These are phyloP conservation scores for Backusella tarrabulga DNA, from an alignment of 192 early-diverging fungal species.

Conservation along the genomic window DNA sequence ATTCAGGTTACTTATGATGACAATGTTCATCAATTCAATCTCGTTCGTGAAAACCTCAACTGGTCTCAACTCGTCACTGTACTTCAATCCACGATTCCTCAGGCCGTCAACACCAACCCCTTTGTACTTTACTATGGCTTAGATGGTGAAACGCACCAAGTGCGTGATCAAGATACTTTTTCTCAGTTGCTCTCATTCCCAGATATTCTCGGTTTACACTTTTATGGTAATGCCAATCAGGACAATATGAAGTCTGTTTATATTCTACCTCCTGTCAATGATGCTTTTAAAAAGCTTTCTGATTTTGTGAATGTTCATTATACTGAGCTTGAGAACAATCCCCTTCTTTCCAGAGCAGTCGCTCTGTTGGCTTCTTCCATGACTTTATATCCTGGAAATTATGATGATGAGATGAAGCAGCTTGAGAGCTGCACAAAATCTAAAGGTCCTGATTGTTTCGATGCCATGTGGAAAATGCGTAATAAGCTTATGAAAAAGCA, in stretches of 20 bases:
- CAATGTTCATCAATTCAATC: constrained; percentile 2
- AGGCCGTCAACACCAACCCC: not conserved
- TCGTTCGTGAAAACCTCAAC: not conserved
- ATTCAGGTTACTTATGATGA: not conserved
- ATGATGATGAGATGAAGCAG: not conserved
- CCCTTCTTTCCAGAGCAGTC: not conserved
- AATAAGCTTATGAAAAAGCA: not conserved
- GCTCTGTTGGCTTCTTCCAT: not conserved
- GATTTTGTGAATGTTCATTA: not conserved
- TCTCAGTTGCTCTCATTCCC: not conserved
- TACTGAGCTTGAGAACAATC: not conserved
- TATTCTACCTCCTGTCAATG: not conserved
- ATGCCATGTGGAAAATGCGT: not conserved
- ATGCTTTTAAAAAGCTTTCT: not conserved
- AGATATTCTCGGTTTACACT: not conserved
- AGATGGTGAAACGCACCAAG: not conserved
- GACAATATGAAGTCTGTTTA: not conserved
- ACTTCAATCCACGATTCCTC: not conserved
- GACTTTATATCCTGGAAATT: not conserved
- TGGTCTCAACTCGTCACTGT: not conserved
- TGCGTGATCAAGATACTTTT: not conserved
- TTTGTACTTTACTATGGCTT: not conserved
- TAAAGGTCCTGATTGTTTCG: not conserved
- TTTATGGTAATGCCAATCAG: not conserved
- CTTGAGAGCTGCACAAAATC: not conserved